Conservation (phyloP, 106 monocot species). For the Xerophyta viscosa region DNA sequence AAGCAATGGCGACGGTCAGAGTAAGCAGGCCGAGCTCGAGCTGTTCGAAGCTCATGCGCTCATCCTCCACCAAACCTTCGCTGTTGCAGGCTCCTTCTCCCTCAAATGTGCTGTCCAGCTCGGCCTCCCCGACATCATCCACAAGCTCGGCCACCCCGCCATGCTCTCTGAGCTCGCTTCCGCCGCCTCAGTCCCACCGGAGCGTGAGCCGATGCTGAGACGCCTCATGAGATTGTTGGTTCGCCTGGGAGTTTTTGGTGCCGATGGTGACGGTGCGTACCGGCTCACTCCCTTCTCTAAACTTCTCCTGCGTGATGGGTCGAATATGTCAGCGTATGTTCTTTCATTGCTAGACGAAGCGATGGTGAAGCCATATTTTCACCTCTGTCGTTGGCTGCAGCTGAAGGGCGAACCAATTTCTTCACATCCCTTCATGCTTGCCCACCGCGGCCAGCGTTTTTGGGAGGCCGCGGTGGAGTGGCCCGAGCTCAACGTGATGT, state of each 20-base stretch:
- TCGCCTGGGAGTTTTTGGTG: background rate
- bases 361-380: background rate
- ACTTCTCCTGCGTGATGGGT: background rate
- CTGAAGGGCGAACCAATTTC: background rate
- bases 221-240: slow-evolving; percentile 13
- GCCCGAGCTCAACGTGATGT: background rate
- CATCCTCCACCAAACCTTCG: background rate
- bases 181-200: slow-evolving; percentile 4
- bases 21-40: too few relatives aligned
- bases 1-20: too few relatives aligned
- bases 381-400: background rate
- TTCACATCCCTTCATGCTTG: background rate
- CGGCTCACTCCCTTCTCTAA: background rate
- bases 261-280: background rate
- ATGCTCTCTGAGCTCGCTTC: slow-evolving; percentile 5
- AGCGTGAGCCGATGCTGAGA: background rate
- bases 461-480: background rate
- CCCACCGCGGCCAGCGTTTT: background rate
- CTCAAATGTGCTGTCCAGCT: slow-evolving; percentile 21
- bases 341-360: background rate
- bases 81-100: slow-evolving; percentile 5
- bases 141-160: background rate
- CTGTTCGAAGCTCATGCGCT: slow-evolving; percentile 1
- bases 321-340: background rate
- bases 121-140: slow-evolving; percentile 12